These are phyloP conservation scores for Colletotrichum viniferum DNA, from an alignment of 2,329 filamentous ascomycete species.

Conservation along the genomic window DNA sequence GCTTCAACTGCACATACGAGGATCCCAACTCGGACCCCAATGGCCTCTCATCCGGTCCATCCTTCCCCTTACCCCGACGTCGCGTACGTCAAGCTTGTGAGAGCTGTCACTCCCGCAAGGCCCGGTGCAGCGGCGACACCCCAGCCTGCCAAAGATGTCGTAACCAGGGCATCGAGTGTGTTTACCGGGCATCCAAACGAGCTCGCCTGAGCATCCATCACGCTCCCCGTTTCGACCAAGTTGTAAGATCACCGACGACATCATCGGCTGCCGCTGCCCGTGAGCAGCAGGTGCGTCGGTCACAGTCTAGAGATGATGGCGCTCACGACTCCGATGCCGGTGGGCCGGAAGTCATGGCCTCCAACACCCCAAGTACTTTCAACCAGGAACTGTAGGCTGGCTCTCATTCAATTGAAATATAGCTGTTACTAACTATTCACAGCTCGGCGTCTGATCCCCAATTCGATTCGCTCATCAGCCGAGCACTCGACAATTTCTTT, in stretches of 20 bases:
- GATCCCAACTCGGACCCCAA: constrained; percentile 47
- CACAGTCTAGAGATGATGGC: constrained; percentile 9
- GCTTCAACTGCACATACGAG: constrained; percentile 62
- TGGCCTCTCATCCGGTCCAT: constrained; percentile 34
- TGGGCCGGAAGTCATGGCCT: constrained; percentile 32
- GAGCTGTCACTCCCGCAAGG: constrained; percentile 63
- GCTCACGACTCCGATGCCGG: constrained; percentile 12
- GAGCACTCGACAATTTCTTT: constrained; percentile 62
- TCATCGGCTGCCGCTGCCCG: background rate
- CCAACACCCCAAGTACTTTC: constrained; percentile 36
- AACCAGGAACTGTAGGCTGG: constrained; percentile 38
- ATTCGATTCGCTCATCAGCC: constrained; percentile 53
- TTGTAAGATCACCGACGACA: constrained; percentile 1
- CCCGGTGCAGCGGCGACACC: constrained; percentile 61
- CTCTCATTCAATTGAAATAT: background rate
- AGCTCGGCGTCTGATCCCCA: constrained; percentile 44
- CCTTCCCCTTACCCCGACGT: constrained; percentile 47
- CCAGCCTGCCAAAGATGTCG: constrained; percentile 59
- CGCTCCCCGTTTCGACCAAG: background rate
- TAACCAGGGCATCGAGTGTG: constrained; percentile 57
- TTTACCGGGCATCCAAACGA: constrained; percentile 57
- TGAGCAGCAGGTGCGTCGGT: constrained; percentile 2
- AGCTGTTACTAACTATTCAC: background rate
- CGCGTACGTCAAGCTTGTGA: constrained; percentile 62
- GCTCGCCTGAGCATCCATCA: constrained; percentile 13